Evolutionary conservation across 2,329 filamentous ascomycete genomes (phyloP).

Genomic region (Aspergillus sp.): DNA sequence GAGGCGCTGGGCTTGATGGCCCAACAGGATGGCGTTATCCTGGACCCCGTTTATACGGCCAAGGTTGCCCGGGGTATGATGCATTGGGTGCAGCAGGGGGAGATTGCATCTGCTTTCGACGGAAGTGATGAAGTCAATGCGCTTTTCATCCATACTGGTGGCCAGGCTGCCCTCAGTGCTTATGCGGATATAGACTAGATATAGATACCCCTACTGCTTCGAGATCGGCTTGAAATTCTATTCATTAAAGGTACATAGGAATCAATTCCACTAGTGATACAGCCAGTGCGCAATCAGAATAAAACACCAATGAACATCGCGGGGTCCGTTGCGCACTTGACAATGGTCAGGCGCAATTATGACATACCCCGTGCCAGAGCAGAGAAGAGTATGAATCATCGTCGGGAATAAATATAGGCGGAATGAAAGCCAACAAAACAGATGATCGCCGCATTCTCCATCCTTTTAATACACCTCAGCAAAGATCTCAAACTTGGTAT

Average conservation of each 20-base stretch:
- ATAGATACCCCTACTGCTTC: background rate
- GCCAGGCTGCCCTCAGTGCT: slow-evolving; percentile 32
- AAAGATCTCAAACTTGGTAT: slow-evolving; percentile 10
- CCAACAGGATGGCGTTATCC: slow-evolving; percentile 24
- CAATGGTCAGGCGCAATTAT: background rate
- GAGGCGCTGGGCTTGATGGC: slow-evolving; percentile 24
- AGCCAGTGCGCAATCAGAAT: slow-evolving; percentile 14
- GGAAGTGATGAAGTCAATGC: slow-evolving; percentile 24
- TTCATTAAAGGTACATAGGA: slow-evolving; percentile 17
- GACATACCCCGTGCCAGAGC: background rate
- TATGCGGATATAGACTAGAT: slow-evolving; percentile 22
- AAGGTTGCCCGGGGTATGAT: slow-evolving; percentile 31
- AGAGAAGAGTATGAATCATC: slow-evolving; percentile 3
- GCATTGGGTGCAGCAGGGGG: slow-evolving; percentile 22
- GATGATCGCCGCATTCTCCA: background rate
- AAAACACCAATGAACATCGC: slow-evolving; percentile 8
- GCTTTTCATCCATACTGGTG: slow-evolving; percentile 38
- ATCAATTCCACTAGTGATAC: slow-evolving; percentile 29
- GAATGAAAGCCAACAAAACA: slow-evolving; percentile 5
- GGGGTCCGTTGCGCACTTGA: background rate
- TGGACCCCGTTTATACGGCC: slow-evolving; percentile 37
- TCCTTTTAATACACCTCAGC: slow-evolving; percentile 1
- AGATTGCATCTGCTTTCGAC: slow-evolving; percentile 13
- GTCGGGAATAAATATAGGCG: slow-evolving; percentile 11
- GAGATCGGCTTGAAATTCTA: background rate